Evolutionary conservation across 1,284 basidiomycete species (phyloP).

Genomic region (Thelephora terrestris): DNA sequence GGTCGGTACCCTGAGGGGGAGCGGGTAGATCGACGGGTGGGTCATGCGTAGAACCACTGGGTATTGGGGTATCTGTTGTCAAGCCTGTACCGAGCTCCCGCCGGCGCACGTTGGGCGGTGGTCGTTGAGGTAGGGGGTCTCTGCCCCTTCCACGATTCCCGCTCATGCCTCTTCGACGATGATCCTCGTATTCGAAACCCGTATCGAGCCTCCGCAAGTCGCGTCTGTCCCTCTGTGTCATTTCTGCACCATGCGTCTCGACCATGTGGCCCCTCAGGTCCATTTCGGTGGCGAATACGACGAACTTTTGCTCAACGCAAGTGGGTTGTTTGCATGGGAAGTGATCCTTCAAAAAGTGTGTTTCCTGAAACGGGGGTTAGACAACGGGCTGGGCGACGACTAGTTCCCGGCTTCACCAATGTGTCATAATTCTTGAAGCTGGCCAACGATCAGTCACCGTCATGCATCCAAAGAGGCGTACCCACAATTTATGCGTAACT

Average conservation of each 20-base stretch:
- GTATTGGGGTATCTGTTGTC: slow-evolving; percentile 31
- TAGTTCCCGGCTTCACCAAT: slow-evolving; percentile 38
- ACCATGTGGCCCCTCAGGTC: slow-evolving; percentile 93
- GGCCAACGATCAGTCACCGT: slow-evolving; percentile 5
- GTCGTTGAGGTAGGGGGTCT: slow-evolving; percentile 33
- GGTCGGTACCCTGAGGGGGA: slow-evolving; percentile 41
- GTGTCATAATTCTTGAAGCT: slow-evolving; percentile 76
- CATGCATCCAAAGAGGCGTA: slow-evolving; percentile 13
- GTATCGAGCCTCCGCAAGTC: slow-evolving; percentile 74
- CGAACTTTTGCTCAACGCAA: slow-evolving; percentile 86
- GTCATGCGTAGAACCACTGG: slow-evolving; percentile 9
- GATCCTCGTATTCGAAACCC: slow-evolving; percentile 70
- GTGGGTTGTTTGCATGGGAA: slow-evolving; percentile 65
- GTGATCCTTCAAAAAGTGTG: slow-evolving; percentile 64
- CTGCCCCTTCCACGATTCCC: slow-evolving; percentile 39
- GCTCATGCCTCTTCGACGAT: slow-evolving; percentile 31
- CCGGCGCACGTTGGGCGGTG: slow-evolving; percentile 26
- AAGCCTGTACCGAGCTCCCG: slow-evolving; percentile 59
- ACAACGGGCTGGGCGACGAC: background rate
- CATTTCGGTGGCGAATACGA: slow-evolving; percentile 83
- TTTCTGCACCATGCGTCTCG: slow-evolving; percentile 73
- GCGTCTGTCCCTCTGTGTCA: slow-evolving; percentile 69
- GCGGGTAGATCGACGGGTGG: slow-evolving; percentile 32
- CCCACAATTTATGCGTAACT: slow-evolving; percentile 78
- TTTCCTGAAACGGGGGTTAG: slow-evolving; percentile 35